Conservation (phyloP, 768 basidiomycete genomes). For the Inosperma sp. region DNA sequence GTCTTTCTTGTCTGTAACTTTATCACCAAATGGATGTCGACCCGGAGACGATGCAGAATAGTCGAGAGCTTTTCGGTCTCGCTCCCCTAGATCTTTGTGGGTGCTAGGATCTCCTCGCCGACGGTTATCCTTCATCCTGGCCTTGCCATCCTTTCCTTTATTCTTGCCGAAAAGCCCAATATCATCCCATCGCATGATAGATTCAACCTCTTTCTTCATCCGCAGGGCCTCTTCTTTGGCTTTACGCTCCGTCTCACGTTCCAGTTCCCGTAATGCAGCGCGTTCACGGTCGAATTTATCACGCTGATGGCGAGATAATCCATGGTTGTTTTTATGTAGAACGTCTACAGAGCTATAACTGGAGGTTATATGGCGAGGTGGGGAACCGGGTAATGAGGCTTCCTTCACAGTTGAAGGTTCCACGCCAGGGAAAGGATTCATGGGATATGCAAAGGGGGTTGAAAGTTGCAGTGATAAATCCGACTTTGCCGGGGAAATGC, state of each 20-base stretch:
- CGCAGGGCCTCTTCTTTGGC: constrained; percentile 4
- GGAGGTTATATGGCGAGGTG: too few relatives aligned
- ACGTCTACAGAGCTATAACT: too few relatives aligned
- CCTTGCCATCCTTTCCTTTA: constrained; percentile 14
- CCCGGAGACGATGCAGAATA: not conserved
- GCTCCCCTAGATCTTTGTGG: constrained; percentile 6
- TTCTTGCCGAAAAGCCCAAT: constrained; percentile 12
- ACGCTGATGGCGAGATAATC: not conserved
- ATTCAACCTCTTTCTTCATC: constrained; percentile 16
- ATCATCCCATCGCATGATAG: constrained; percentile 21
- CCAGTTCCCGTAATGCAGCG: constrained; percentile 4
- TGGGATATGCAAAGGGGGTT: too few relatives aligned
- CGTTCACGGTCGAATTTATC: constrained; percentile 1
- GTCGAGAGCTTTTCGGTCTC: constrained; percentile 4
- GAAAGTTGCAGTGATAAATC: too few relatives aligned
- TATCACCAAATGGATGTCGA: not conserved
- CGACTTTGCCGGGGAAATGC: too few relatives aligned
- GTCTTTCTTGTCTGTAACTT: constrained; percentile 1
- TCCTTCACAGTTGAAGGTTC: too few relatives aligned
- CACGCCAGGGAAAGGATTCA: too few relatives aligned
- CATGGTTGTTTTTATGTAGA: not conserved
- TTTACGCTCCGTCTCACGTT: constrained; percentile 9
- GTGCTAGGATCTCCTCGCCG: too few relatives aligned
- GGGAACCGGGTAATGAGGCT: too few relatives aligned
- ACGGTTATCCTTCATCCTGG: constrained; percentile 7